phyloP scores from a whole-genome alignment of 2,329 filamentous ascomycete genomes.

The Talaromyces sp. region DNA sequence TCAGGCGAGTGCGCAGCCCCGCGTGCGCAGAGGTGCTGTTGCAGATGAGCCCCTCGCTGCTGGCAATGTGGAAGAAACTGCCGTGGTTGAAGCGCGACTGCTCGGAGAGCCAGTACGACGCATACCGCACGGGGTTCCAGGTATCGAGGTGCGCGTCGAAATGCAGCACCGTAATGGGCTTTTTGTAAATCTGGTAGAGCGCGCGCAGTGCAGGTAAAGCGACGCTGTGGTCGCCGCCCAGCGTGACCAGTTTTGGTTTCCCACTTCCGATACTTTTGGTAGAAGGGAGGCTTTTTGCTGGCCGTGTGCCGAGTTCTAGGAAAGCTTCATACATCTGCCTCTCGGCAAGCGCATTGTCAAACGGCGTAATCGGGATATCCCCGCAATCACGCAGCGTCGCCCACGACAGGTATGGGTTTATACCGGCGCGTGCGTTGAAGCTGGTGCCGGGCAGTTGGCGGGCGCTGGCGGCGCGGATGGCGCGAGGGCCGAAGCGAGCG shows the following conservation, averaged over 20 bases:
- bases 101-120: conserved; percentile 64
- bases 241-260: conserved; percentile 55
- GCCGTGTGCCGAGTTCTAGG: conserved; percentile 56
- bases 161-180: conserved; percentile 64
- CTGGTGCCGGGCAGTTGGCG: conserved; percentile 75
- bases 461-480: conserved; percentile 76
- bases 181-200: conserved; percentile 56
- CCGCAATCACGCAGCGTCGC: conserved; percentile 80
- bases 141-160: conserved; percentile 80
- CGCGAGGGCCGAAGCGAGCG: conserved; percentile 78
- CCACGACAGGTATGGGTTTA: conserved; percentile 81
- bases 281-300: conserved; percentile 25
- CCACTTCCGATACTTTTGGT: conserved; percentile 20
- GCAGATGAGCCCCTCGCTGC: conserved; percentile 70
- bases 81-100: conserved; percentile 81
- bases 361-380: conserved; percentile 79
- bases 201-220: conserved; percentile 65
- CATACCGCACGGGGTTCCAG: conserved; percentile 75
- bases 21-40: conserved; percentile 75
- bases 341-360: conserved; percentile 77
- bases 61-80: conserved; percentile 86
- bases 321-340: conserved; percentile 81
- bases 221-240: conserved; percentile 70
- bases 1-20: conserved; percentile 72
- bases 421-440: conserved; percentile 73